phyloP scores from a whole-genome alignment of 78 protist genomes.

The Dictyostelium citrinum region DNA sequence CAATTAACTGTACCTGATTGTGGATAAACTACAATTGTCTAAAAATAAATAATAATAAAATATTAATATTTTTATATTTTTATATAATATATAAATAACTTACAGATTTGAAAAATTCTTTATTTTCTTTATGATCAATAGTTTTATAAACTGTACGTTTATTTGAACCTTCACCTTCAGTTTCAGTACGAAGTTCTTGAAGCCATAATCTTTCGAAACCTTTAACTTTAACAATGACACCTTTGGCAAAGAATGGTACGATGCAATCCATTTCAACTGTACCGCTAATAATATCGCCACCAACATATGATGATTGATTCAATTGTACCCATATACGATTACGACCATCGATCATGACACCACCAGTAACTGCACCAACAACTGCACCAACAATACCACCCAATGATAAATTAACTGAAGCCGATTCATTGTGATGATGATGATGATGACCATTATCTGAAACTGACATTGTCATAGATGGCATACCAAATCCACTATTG shows the following conservation, averaged over 20 bases:
- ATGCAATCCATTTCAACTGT: constrained; percentile 61
- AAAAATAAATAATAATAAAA: too few relatives aligned
- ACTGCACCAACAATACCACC: constrained; percentile 9
- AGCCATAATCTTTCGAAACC: constrained; percentile 69
- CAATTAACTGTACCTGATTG: constrained; percentile 33
- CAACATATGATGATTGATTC: constrained; percentile 52
- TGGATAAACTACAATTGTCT: constrained; percentile 22
- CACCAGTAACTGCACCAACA: background rate
- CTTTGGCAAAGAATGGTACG: constrained; percentile 74
- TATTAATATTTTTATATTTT: too few relatives aligned
- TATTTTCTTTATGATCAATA: constrained; percentile 63
- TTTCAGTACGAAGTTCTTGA: constrained; percentile 65
- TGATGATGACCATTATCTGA: constrained; percentile 12
- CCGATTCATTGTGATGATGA: background rate
- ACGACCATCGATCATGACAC: constrained; percentile 5
- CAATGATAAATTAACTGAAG: background rate
- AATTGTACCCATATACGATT: constrained; percentile 59
- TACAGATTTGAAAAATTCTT: constrained; percentile 55
- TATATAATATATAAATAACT: background rate
- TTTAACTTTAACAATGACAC: constrained; percentile 52
- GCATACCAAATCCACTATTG: background rate
- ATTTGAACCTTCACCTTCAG: constrained; percentile 45
- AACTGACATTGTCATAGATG: background rate
- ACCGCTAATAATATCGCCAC: constrained; percentile 61
- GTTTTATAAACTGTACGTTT: constrained; percentile 42